Base-by-base conservation (phyloP, 164 flowering plant genomes). In the Vitis rupestris region DNA sequence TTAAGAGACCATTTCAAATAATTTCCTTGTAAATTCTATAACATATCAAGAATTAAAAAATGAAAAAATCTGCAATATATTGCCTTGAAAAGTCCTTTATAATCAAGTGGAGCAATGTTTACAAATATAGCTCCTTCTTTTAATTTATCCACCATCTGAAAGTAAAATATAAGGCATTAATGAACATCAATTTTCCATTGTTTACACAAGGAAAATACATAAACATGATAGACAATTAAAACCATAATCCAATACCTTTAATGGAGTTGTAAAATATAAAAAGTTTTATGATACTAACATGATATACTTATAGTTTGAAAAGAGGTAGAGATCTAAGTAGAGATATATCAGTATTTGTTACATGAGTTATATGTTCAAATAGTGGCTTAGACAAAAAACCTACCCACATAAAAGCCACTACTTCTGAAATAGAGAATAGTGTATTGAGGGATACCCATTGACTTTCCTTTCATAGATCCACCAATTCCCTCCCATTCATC, bases 371-470 rank as follows among this genome's bases (percentile, higher is more conserved):
- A 58, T 50, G 14, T 9, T 54, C 29, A 56, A 37, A 50, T 23
- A 19, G 63, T 37, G 27, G 53, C 59, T 12, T 10, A 23, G 10
- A 27, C 12, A 44, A 56, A 15, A 15, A 68, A 63, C 9, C 12
- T 74, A 91, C 98, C 97, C 92, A 97, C 99, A 92, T 90, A 76
- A 75, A 94, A 37, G 94, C 94, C 60, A 94, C 97, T 61, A 95
- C 97, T 82, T 94, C 98, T 64, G 99, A 94, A 71, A 94, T 97
- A 66, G 97, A 94, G 75, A 94, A 94, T 9, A 94, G 73, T 56
- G 99, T 94, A 76, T 92, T 94, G 50, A 94, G 92, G 76, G 92
- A 94, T 72, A 88, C 99, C 99, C 99, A 94, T 61, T 90, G 83
- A 74, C 79, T 85, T 76, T 89, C 95, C 61, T 87, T 89, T 62